Evolutionary conservation across 768 basidiomycete genomes (phyloP).

Genomic region (Naganishia friedmannii): DNA sequence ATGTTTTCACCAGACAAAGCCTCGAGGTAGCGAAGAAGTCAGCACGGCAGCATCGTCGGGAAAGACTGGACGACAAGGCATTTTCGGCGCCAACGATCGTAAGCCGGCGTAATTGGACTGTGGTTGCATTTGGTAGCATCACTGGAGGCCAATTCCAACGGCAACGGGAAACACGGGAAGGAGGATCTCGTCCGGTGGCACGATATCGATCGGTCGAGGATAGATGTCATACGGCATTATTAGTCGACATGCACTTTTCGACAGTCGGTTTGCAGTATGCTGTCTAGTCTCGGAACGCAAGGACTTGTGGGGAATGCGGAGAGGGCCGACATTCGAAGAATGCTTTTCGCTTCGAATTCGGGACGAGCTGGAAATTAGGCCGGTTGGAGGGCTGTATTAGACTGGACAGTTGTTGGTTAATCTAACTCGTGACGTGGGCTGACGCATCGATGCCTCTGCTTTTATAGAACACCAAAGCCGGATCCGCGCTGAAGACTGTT

Average conservation of each 20-base stretch:
- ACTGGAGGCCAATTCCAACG: neutral
- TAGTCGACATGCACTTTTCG: neutral
- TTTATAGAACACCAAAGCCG: slow-evolving; percentile 74
- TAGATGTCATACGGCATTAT: neutral
- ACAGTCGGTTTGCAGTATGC: neutral
- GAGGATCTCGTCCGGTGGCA: neutral
- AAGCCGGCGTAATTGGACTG: neutral
- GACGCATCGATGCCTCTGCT: neutral
- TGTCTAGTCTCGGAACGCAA: neutral
- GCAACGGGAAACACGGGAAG: neutral
- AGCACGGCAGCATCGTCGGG: too few species aligned
- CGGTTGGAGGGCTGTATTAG: neutral
- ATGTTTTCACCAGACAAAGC: too few species aligned
- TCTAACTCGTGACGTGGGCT: neutral
- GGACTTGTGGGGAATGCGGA: too few species aligned
- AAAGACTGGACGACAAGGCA: neutral
- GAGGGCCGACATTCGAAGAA: too few species aligned
- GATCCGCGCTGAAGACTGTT: slow-evolving; percentile 83
- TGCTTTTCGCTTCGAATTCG: too few species aligned
- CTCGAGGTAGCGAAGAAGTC: too few species aligned
- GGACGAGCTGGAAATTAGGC: neutral
- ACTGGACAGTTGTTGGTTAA: neutral
- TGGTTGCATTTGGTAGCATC: neutral
- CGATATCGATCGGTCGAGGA: neutral
- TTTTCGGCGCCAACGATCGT: neutral